A percentile compares a stretch with the other conserved stretches of the same genome.
Conservation (phyloP, 1,139 yeast species). For the Debaryomyces nepalensis region DNA sequence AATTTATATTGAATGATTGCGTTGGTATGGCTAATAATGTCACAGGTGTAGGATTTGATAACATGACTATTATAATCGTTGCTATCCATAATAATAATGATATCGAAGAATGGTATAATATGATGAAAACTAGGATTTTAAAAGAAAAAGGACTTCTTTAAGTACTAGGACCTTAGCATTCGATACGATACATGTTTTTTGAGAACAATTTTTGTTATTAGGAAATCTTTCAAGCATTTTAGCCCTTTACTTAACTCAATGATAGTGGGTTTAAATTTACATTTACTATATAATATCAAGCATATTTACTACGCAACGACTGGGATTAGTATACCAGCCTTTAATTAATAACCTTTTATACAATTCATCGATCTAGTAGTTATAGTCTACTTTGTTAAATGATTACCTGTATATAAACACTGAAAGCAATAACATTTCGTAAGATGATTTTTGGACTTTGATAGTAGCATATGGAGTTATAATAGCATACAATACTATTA, state of each 20-base stretch:
- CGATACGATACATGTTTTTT: no score
- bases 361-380: neutral
- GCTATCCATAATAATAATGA: constrained; percentile 55
- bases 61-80: constrained; percentile 72
- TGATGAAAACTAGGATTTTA: constrained; percentile 53
- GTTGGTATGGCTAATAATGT: constrained; percentile 72
- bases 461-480: neutral
- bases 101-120: constrained; percentile 61
- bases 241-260: neutral
- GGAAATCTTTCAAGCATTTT: no score
- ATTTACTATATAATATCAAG: neutral
- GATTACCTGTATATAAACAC: constrained; percentile 3
- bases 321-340: neutral
- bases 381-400: neutral
- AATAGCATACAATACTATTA: constrained; percentile 1
- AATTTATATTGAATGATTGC: constrained; percentile 65
- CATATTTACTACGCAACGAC: neutral
- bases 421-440: constrained; percentile 7
- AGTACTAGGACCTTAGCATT: no score
- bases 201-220: no score
- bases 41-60: constrained; percentile 81
- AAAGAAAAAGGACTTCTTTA: constrained; percentile 43
- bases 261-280: neutral
- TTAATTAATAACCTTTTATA: neutral
- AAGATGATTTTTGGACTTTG: neutral